Evolutionary conservation across 805 yeast species (phyloP).

Genomic region (Zygosaccharomyces rouxii): DNA sequence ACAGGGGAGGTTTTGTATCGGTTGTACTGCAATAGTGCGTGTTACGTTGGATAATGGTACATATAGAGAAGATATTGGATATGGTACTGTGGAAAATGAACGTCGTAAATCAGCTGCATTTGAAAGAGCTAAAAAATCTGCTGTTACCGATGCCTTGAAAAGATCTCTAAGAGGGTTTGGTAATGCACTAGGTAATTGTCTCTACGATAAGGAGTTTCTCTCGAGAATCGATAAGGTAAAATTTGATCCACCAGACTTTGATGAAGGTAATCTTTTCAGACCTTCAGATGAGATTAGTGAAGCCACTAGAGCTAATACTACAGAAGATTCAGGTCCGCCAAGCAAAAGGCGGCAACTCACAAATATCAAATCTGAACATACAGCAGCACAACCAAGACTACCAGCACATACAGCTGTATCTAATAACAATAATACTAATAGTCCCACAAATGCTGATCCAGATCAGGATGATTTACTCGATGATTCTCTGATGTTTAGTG

Average conservation of each 20-base stretch:
- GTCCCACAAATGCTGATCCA: constrained; percentile 5
- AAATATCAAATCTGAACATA: constrained; percentile 11
- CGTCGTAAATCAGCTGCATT: constrained; percentile 69
- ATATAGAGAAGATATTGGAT: constrained; percentile 77
- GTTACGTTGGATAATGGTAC: constrained; percentile 74
- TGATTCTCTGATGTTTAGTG: constrained; percentile 53
- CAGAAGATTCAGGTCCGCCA: constrained; percentile 12
- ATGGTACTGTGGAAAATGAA: constrained; percentile 77
- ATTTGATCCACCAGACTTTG: constrained; percentile 44
- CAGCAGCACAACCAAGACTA: constrained; percentile 3
- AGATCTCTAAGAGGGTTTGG: constrained; percentile 78
- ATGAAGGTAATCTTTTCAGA: constrained; percentile 40
- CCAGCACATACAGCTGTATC: constrained; percentile 4
- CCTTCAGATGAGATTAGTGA: constrained; percentile 35
- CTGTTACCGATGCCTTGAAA: constrained; percentile 77
- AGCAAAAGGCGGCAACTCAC: constrained; percentile 26
- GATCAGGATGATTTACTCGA: constrained; percentile 40
- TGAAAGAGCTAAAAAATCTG: constrained; percentile 80
- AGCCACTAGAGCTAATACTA: constrained; percentile 27
- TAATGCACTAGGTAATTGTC: constrained; percentile 76
- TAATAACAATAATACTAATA: neutral
- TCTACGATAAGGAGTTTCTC: constrained; percentile 69
- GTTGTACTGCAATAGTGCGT: constrained; percentile 67
- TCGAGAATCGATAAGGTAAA: constrained; percentile 41
- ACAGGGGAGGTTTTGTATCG: constrained; percentile 56